Evolutionary conservation across 805 yeast genomes (phyloP).

Genomic region (Pichia exigua): DNA sequence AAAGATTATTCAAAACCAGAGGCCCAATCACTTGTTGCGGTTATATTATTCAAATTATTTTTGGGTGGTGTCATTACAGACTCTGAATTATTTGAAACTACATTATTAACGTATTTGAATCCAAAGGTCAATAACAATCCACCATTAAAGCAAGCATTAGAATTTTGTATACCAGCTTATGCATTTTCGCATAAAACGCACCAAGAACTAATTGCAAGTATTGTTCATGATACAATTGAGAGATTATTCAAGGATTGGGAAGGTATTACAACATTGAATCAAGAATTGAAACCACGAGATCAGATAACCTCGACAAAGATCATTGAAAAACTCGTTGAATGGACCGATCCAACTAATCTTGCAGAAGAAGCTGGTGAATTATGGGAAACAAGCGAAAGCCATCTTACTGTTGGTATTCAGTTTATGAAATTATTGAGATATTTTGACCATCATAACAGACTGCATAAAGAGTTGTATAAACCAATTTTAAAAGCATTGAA

Average conservation of each 20-base stretch:
- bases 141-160: constrained; percentile 66
- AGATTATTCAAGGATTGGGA: constrained; percentile 42
- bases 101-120: constrained; percentile 68
- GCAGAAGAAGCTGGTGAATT: constrained; percentile 41
- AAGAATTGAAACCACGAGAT: constrained; percentile 19
- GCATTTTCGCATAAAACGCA: constrained; percentile 68
- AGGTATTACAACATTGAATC: constrained; percentile 31
- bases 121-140: constrained; percentile 57
- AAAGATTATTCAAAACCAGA: constrained; percentile 49
- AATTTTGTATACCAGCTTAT: constrained; percentile 85
- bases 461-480: constrained; percentile 45
- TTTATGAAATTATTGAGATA: constrained; percentile 42
- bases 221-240: constrained; percentile 58
- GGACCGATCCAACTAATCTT: constrained; percentile 76
- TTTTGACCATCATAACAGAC: constrained; percentile 38
- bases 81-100: constrained; percentile 61
- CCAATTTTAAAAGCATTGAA: constrained; percentile 44
- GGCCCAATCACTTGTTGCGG: constrained; percentile 75
- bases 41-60: constrained; percentile 75
- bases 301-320: constrained; percentile 42
- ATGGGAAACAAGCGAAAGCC: constrained; percentile 38
- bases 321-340: constrained; percentile 63
- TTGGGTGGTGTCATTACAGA: constrained; percentile 69
- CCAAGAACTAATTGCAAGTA: constrained; percentile 55
- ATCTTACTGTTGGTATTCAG: constrained; percentile 48